Conservation (phyloP, 805 yeast species). For the Candida piceae region DNA sequence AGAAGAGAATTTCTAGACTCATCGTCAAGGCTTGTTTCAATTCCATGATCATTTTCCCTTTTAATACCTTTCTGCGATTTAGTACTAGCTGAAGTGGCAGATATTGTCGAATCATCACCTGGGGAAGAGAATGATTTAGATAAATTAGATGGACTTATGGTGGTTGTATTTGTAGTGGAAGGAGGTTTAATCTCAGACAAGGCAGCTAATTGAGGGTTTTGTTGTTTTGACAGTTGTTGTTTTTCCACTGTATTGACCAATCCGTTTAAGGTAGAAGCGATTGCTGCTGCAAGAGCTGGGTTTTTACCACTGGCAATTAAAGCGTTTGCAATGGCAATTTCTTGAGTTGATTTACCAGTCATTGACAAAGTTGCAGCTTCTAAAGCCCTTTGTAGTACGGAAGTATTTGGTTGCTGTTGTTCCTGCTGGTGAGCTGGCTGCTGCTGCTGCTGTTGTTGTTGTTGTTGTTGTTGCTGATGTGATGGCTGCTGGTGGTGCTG, state of each 20-base stretch:
- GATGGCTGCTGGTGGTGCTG: background rate
- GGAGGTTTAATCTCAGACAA: no score
- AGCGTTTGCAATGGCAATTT: constrained; percentile 46
- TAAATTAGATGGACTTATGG: constrained; percentile 8
- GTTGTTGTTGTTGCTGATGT: background rate
- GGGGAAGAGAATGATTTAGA: constrained; percentile 4
- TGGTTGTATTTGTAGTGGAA: constrained; percentile 1
- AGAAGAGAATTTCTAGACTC: constrained; percentile 6
- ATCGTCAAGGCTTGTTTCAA: constrained; percentile 6
- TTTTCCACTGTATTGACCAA: constrained; percentile 15
- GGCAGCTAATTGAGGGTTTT: constrained; percentile 1
- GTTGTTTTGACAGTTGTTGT: constrained; percentile 9
- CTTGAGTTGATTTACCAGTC: constrained; percentile 48
- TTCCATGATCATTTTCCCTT: constrained; percentile 1
- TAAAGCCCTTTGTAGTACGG: constrained; percentile 38
- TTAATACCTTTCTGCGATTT: background rate
- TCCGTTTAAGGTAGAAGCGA: constrained; percentile 23
- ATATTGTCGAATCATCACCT: constrained; percentile 3
- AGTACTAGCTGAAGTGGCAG: background rate
- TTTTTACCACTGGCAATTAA: constrained; percentile 46
- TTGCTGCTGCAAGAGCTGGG: constrained; percentile 35
- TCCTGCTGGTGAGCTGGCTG: background rate
- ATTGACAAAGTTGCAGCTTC: constrained; percentile 54
- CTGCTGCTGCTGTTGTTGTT: background rate
- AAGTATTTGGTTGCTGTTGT: background rate